Conservation (phyloP, 164 flowering plant genomes). For the Magnolia kwangsiensis region DNA sequence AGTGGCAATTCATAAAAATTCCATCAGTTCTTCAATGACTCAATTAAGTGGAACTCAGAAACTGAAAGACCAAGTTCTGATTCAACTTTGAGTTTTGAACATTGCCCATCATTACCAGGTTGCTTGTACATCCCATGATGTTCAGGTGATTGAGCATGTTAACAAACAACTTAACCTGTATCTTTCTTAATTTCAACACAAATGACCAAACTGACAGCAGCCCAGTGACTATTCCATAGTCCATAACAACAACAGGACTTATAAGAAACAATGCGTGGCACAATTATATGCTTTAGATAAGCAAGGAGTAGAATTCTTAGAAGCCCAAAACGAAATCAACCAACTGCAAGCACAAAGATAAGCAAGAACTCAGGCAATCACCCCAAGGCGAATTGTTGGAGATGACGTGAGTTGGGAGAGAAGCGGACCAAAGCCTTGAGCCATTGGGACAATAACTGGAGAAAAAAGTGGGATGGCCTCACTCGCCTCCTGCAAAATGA, state of each 20-base stretch:
- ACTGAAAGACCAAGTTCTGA: too few relatives aligned
- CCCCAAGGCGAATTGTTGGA: constrained; percentile 80
- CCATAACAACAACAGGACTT: neutral
- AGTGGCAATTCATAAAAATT: too few relatives aligned
- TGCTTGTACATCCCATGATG: too few relatives aligned
- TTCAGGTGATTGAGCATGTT: too few relatives aligned
- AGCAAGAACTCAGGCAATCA: constrained; percentile 25
- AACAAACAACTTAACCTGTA: too few relatives aligned
- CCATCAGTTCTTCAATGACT: too few relatives aligned
- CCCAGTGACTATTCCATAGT: neutral
- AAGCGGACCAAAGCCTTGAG: constrained; percentile 86
- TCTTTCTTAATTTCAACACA: neutral
- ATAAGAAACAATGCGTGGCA: neutral
- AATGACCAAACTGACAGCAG: neutral
- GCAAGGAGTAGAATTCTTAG: neutral
- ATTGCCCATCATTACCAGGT: too few relatives aligned
- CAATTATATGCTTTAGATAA: neutral
- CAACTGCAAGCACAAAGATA: neutral
- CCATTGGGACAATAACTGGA: constrained; percentile 91
- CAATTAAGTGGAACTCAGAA: too few relatives aligned
- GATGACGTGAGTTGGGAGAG: constrained; percentile 75
- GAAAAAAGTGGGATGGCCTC: constrained; percentile 81
- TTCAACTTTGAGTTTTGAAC: too few relatives aligned
- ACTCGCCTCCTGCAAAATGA: constrained; percentile 68
- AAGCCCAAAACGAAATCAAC: neutral